A percentile compares a stretch with the other conserved stretches of the same genome.
phyloP scores from a whole-genome alignment of 2,329 filamentous ascomycete genomes.

The Oidium heveae region DNA sequence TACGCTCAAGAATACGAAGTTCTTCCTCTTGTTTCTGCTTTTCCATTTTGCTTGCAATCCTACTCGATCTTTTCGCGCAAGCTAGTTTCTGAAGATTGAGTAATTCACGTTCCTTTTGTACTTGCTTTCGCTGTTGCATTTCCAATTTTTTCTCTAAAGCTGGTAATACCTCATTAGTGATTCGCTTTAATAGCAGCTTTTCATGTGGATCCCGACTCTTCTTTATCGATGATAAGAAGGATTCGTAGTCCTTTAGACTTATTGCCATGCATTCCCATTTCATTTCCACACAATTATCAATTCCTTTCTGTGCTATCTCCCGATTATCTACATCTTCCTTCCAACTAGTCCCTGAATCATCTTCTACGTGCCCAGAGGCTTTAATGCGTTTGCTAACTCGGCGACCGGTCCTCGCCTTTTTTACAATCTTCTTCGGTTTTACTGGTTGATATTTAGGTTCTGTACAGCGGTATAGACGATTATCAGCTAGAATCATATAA shows the following conservation, averaged over 20 bases:
- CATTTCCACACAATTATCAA: slow-evolving; percentile 16
- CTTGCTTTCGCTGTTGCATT: slow-evolving; percentile 43
- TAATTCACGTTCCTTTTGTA: slow-evolving; percentile 50
- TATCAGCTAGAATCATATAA: slow-evolving; percentile 84
- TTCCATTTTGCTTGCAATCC: slow-evolving; percentile 61
- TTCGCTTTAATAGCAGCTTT: slow-evolving; percentile 43
- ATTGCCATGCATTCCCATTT: slow-evolving; percentile 85
- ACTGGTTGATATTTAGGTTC: slow-evolving; percentile 38
- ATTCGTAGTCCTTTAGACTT: slow-evolving; percentile 49
- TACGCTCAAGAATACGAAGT: slow-evolving; percentile 42
- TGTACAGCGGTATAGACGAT: slow-evolving; percentile 72
- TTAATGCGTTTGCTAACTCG: slow-evolving; percentile 52
- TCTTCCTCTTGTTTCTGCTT: slow-evolving; percentile 51
- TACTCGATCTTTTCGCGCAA: slow-evolving; percentile 80
- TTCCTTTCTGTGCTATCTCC: neutral
- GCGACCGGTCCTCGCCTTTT: slow-evolving; percentile 34
- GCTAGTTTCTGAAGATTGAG: slow-evolving; percentile 65
- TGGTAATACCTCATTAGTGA: slow-evolving; percentile 59
- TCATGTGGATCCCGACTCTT: slow-evolving; percentile 69
- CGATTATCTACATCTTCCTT: slow-evolving; percentile 10
- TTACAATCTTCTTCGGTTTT: slow-evolving; percentile 39
- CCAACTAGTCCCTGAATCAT: slow-evolving; percentile 1
- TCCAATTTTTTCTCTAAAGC: slow-evolving; percentile 60
- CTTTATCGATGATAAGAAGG: slow-evolving; percentile 43
- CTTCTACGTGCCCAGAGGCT: slow-evolving; percentile 19